Evolutionary conservation across 768 basidiomycete genomes (phyloP).

Genomic region (Leucogyrophana mollusca): DNA sequence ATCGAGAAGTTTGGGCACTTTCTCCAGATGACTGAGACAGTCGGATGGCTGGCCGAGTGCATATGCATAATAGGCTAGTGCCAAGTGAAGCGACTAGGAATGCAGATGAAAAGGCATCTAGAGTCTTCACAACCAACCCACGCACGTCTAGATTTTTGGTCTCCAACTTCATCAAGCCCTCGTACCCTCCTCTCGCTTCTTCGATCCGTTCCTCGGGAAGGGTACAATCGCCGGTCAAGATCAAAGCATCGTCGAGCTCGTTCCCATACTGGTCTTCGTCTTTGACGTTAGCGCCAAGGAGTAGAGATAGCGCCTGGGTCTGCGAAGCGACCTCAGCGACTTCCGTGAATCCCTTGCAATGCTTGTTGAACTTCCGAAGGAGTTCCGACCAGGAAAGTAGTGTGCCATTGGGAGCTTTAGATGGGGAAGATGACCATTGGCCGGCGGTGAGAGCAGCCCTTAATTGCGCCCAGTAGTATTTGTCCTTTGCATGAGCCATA

Average conservation of each 20-base stretch:
- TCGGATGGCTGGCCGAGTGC: constrained; percentile 65
- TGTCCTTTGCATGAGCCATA: constrained; percentile 59
- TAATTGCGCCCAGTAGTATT: constrained; percentile 78
- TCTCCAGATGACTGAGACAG: constrained; percentile 58
- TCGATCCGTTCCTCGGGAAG: constrained; percentile 53
- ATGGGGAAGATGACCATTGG: constrained; percentile 68
- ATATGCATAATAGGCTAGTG: constrained; percentile 79
- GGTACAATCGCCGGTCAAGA: constrained; percentile 56
- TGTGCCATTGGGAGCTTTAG: constrained; percentile 53
- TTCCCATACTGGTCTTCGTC: constrained; percentile 59
- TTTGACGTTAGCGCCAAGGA: constrained; percentile 45
- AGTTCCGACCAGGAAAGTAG: constrained; percentile 74
- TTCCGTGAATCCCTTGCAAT: constrained; percentile 60
- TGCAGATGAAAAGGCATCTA: constrained; percentile 6
- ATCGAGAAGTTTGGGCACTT: constrained; percentile 54
- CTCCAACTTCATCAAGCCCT: constrained; percentile 49
- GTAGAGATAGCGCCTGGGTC: constrained; percentile 60
- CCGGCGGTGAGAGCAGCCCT: constrained; percentile 70
- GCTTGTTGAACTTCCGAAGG: constrained; percentile 85
- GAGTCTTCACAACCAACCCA: constrained; percentile 12
- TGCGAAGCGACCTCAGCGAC: constrained; percentile 66
- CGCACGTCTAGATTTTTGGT: constrained; percentile 58
- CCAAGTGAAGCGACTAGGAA: constrained; percentile 60
- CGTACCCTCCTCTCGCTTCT: constrained; percentile 57
- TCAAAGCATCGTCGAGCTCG: constrained; percentile 31